These are phyloP conservation scores for Polytolypa hystricis DNA, from an alignment of 2,329 filamentous ascomycete genomes.

Conservation along the genomic window DNA sequence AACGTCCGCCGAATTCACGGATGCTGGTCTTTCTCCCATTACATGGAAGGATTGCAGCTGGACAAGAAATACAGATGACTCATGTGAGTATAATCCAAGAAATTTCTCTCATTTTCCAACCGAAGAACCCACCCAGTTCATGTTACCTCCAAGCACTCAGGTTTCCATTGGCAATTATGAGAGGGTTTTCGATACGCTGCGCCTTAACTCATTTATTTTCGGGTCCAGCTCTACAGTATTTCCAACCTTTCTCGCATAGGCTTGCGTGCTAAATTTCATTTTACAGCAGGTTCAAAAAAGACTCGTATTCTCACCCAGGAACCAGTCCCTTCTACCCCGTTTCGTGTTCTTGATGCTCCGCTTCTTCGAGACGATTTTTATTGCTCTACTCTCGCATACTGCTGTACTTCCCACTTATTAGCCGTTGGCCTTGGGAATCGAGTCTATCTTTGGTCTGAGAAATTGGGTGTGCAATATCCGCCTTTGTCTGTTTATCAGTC, in stretches of 20 bases:
- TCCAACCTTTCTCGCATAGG: not conserved
- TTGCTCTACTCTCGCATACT: slow-evolving; percentile 83
- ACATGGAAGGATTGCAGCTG: slow-evolving; percentile 1
- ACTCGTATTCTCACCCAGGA: slow-evolving; percentile 20
- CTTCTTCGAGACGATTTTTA: slow-evolving; percentile 91
- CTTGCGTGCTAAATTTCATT: slow-evolving; percentile 9
- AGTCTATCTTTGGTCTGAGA: slow-evolving; percentile 84
- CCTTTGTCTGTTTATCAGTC: slow-evolving; percentile 41
- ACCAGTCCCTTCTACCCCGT: slow-evolving; percentile 59
- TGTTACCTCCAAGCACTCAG: no score
- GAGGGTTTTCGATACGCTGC: no score
- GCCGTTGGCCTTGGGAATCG: slow-evolving; percentile 71
- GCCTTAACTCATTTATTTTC: slow-evolving; percentile 1
- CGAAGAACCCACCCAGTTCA: no score
- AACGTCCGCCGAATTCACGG: no score
- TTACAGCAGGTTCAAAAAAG: slow-evolving; percentile 16
- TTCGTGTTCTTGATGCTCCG: slow-evolving; percentile 82
- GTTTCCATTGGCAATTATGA: no score
- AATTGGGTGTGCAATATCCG: slow-evolving; percentile 51
- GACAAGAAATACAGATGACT: slow-evolving; percentile 21
- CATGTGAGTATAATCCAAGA: no score
- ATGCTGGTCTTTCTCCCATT: no score
- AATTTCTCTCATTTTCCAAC: no score
- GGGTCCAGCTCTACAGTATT: not conserved
- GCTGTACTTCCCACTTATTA: slow-evolving; percentile 58